Percentiles rank a stretch among this genome's conserved stretches.
Conservation (phyloP, 2,329 filamentous ascomycete genomes). For the Colletotrichum musae region DNA sequence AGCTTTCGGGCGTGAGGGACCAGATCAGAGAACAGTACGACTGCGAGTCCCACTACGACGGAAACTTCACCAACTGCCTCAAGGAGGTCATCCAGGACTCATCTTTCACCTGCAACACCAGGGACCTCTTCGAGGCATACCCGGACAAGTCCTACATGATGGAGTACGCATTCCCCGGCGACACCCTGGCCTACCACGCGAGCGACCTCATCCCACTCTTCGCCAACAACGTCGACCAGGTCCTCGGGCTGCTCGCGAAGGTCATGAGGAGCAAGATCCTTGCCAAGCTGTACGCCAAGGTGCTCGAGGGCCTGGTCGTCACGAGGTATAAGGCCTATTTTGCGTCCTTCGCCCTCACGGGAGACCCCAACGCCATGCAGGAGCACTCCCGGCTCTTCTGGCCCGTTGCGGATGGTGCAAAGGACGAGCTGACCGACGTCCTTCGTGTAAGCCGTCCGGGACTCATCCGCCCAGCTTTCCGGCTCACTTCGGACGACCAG, state of each 20-base stretch:
- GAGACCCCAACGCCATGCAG: constrained; percentile 56
- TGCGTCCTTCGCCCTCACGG: constrained; percentile 55
- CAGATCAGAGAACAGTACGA: constrained; percentile 7
- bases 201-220: constrained; percentile 58
- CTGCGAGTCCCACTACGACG: background rate
- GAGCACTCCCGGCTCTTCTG: constrained; percentile 39
- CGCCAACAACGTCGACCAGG: constrained; percentile 47
- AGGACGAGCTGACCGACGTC: constrained; percentile 48
- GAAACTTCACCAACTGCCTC: constrained; percentile 44
- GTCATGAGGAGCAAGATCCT: constrained; percentile 44
- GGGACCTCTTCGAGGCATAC: constrained; percentile 55
- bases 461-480: constrained; percentile 47
- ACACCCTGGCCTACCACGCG: constrained; percentile 59
- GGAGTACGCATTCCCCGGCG: constrained; percentile 44
- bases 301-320: constrained; percentile 50
- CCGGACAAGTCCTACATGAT: constrained; percentile 45
- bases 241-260: background rate
- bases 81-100: constrained; percentile 50
- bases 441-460: constrained; percentile 49
- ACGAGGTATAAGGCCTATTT: constrained; percentile 53
- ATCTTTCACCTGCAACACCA: constrained; percentile 55
- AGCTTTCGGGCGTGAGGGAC: constrained; percentile 44
- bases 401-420: constrained; percentile 43
- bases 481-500: constrained; percentile 49
- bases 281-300: constrained; percentile 50